A percentile compares a stretch with the other conserved stretches of the same genome.
Evolutionary conservation across 2,329 filamentous ascomycete species (phyloP).

Genomic region (Bipolaris sorokiniana): DNA sequence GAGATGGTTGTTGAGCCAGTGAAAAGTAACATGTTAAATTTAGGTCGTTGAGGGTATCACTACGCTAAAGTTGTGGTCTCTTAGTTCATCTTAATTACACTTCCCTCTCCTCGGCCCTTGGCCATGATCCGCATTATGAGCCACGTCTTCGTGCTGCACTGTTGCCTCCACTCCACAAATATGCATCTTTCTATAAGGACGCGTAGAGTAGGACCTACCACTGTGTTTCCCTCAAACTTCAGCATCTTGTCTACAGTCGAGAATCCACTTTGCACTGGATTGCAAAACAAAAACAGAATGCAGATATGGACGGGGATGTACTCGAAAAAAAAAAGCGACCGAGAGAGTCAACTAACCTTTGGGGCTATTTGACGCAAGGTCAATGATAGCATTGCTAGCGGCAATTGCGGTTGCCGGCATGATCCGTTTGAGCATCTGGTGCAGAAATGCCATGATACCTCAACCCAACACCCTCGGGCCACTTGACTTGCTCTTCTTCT

Average conservation of each 20-base stretch:
- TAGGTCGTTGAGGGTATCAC: not conserved
- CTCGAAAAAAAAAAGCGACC: not conserved
- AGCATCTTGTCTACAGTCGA: not conserved
- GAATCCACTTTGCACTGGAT: not conserved
- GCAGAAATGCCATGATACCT: not conserved
- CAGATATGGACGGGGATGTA: not conserved
- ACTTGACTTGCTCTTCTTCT: constrained; percentile 42
- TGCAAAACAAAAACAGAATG: not conserved
- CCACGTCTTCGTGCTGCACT: not conserved
- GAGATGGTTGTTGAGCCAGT: not conserved
- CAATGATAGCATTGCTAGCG: not conserved
- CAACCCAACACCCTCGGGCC: constrained; percentile 39
- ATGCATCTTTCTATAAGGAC: not conserved
- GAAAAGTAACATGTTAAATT: not conserved
- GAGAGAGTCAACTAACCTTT: constrained; percentile 11
- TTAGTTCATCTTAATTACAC: not conserved
- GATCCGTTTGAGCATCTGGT: not conserved
- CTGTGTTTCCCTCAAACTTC: not conserved
- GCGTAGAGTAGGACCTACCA: not conserved
- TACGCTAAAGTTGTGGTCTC: not conserved
- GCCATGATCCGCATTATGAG: not conserved
- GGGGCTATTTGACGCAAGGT: not conserved
- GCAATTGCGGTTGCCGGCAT: not conserved
- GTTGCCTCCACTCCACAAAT: not conserved
- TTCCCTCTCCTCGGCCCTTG: not conserved